Evolutionary conservation across 2,329 filamentous ascomycete species (phyloP).

Genomic region (Calonectria ilicicola): DNA sequence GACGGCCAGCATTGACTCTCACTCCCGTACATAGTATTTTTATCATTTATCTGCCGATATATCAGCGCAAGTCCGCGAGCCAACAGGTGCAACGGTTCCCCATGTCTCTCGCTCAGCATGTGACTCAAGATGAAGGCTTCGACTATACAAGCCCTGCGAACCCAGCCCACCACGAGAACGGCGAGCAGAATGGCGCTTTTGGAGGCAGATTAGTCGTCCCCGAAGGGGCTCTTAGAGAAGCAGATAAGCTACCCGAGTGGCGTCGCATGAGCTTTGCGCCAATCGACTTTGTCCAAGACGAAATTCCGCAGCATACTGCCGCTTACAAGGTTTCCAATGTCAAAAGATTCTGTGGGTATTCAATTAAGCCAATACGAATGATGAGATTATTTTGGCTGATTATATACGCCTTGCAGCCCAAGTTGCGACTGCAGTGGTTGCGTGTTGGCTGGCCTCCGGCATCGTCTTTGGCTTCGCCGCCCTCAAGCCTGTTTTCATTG

Average conservation of each 20-base stretch:
- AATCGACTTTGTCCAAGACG: constrained; percentile 35
- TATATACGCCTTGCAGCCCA: constrained; percentile 63
- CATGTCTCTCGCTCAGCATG: constrained; percentile 59
- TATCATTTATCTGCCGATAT: not conserved
- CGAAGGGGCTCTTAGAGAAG: not conserved
- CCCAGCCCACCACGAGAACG: constrained; percentile 6
- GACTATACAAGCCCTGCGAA: constrained; percentile 50
- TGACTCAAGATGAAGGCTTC: constrained; percentile 55
- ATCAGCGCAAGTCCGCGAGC: not conserved
- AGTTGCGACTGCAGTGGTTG: constrained; percentile 75
- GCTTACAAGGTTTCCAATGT: constrained; percentile 47
- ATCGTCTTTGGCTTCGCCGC: constrained; percentile 87
- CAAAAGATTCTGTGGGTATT: constrained; percentile 40
- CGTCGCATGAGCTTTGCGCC: constrained; percentile 45
- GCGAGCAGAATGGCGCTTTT: not conserved
- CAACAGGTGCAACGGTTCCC: not conserved
- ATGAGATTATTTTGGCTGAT: not conserved
- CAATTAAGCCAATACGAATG: not conserved
- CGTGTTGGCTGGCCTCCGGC: constrained; percentile 82
- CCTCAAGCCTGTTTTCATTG: constrained; percentile 82
- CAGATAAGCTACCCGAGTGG: constrained; percentile 34
- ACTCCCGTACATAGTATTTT: too few species aligned
- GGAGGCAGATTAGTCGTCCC: not conserved
- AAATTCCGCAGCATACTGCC: constrained; percentile 40
- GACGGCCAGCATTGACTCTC: not conserved